phyloP scores from a whole-genome alignment of 2,329 filamentous ascomycete species.

The Madurella mycetomatis region DNA sequence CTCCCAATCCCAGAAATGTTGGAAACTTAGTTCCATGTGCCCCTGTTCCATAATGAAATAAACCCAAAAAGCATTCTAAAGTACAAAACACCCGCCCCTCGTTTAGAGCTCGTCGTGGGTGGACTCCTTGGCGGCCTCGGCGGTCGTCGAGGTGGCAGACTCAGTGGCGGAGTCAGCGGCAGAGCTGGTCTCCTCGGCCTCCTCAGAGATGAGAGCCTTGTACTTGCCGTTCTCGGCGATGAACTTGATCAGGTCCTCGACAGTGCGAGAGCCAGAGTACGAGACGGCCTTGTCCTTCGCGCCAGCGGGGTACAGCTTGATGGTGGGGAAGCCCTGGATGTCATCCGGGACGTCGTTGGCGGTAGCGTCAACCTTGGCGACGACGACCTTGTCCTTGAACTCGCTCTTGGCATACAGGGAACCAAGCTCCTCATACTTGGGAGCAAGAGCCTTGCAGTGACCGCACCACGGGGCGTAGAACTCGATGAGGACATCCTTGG shows the following conservation, averaged over 20 bases:
- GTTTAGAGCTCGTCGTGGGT: slow-evolving; percentile 75
- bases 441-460: slow-evolving; percentile 97
- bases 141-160: slow-evolving; percentile 27
- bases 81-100: slow-evolving; percentile 18
- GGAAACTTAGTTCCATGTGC: slow-evolving; percentile 11
- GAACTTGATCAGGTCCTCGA: slow-evolving; percentile 89
- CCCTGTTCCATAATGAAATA: slow-evolving; percentile 20
- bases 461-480: slow-evolving; percentile 99
- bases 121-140: slow-evolving; percentile 38
- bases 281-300: slow-evolving; percentile 79
- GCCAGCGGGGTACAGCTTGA: slow-evolving; percentile 94
- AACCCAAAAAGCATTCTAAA: slow-evolving; percentile 22
- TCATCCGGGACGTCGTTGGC: slow-evolving; percentile 95
- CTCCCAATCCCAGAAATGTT: slow-evolving; percentile 22
- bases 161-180: slow-evolving; percentile 46
- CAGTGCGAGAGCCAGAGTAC: slow-evolving; percentile 80
- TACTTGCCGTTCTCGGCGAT: slow-evolving; percentile 93
- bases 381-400: slow-evolving; percentile 77
- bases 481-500: slow-evolving; percentile 95
- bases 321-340: slow-evolving; percentile 96
- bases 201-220: slow-evolving; percentile 64
- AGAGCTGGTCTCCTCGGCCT: slow-evolving; percentile 50
- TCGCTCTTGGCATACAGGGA: slow-evolving; percentile 71
- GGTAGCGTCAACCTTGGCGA: slow-evolving; percentile 97
- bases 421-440: slow-evolving; percentile 92